phyloP scores from a whole-genome alignment of 2,329 filamentous ascomycete species.

The Stemphylium lycopersici region DNA sequence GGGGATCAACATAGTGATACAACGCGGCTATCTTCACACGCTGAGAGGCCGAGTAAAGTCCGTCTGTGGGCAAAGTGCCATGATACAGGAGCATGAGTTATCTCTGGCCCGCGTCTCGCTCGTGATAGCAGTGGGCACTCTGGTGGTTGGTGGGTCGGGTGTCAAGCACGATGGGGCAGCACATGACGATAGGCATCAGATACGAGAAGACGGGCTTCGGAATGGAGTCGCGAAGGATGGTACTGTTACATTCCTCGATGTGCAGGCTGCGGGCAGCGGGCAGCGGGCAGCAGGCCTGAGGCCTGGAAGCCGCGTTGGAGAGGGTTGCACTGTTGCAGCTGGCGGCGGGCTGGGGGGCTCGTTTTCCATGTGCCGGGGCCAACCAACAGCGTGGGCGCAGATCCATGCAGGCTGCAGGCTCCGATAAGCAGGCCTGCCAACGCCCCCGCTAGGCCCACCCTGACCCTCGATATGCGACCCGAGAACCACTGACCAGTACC shows the following conservation, averaged over 20 bases:
- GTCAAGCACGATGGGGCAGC: no score
- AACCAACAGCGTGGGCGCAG: conserved; percentile 13
- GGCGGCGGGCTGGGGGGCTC: no score
- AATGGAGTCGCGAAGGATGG: no score
- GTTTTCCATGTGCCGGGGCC: no score
- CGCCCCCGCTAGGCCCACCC: conserved; percentile 1
- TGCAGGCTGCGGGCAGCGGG: no score
- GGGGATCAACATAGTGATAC: conserved; percentile 40
- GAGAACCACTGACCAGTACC: conserved; percentile 8
- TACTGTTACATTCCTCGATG: no score
- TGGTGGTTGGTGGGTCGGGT: no score
- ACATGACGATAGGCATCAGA: no score
- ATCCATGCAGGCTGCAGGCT: conserved; percentile 1
- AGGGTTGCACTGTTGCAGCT: no score
- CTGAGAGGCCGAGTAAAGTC: conserved; percentile 10
- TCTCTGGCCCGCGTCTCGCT: background rate
- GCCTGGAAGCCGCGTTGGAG: no score
- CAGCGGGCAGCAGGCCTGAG: no score
- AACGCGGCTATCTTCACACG: conserved; percentile 30
- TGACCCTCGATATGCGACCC: conserved; percentile 11
- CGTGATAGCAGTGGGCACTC: background rate
- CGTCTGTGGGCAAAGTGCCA: conserved; percentile 27
- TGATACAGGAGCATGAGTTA: conserved; percentile 31
- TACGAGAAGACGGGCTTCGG: no score
- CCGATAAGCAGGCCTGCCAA: conserved; percentile 10